phyloP scores from a whole-genome alignment of 2,329 filamentous ascomycete species.

The Claviceps maximensis region DNA sequence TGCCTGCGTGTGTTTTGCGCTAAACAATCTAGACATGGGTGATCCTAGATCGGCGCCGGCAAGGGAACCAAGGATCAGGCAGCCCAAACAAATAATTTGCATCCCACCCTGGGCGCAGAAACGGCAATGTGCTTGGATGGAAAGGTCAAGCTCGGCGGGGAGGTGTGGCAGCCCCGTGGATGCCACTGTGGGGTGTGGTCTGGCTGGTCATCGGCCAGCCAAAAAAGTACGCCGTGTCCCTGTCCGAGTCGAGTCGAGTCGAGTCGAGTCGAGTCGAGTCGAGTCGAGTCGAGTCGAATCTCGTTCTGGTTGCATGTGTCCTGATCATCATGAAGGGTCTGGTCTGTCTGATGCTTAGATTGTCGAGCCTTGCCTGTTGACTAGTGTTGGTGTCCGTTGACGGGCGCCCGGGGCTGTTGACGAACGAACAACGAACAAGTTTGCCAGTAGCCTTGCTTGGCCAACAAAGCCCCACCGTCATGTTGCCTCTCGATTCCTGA shows the following conservation, averaged over 20 bases:
- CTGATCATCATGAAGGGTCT: too few relatives aligned
- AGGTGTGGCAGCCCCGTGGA: background rate
- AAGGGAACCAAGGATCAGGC: slow-evolving; percentile 6
- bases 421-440: too few relatives aligned
- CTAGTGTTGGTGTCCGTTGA: too few relatives aligned
- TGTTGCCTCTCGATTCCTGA: too few relatives aligned
- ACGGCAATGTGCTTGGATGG: background rate
- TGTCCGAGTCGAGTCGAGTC: background rate
- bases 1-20: slow-evolving; percentile 5
- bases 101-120: background rate
- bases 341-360: too few relatives aligned
- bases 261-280: too few relatives aligned
- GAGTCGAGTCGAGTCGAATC: too few relatives aligned
- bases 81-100: background rate
- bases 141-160: background rate
- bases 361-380: too few relatives aligned
- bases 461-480: too few relatives aligned
- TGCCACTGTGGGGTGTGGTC: background rate
- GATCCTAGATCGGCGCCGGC: slow-evolving; percentile 13
- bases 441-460: too few relatives aligned
- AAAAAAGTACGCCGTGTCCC: background rate
- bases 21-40: slow-evolving; percentile 12
- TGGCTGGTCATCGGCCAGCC: background rate
- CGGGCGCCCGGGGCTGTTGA: too few relatives aligned
- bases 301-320: too few relatives aligned